Evolutionary conservation across 2,329 filamentous ascomycete species (phyloP), one percentile per base, ranked within the genome.

Genomic region (Sarocladium brachiariae): DNA sequence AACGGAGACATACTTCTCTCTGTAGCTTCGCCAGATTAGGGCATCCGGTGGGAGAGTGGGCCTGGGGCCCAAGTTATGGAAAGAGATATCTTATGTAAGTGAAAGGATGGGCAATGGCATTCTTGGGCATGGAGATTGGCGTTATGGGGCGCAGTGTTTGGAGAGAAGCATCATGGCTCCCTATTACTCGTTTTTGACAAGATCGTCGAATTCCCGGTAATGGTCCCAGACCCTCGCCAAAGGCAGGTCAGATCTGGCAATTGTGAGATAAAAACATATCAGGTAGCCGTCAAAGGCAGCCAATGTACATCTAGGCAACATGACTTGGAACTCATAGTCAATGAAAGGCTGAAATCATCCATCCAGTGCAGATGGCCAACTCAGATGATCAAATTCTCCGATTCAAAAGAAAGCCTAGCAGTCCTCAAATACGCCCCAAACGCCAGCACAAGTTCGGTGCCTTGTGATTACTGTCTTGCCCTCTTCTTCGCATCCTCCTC

Each of bases 401-500:
- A 19, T 35, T 2, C 35, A n/a, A 2, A 21, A 2, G 13, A 13
- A 25, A 16, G 27, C 3, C 35, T 39, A 39, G 16, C 16, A 39
- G 21, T 21, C 18, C 35, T 19, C 18, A 45, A 25, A 23, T 49
- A 31, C 47, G 30, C 47, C 30, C n/a, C 27, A 34, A 49, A 35
- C 31, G 27, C 27, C 39, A 25, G 24, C 35, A 39, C 16, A n/a
- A 7, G 16, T 21, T 6, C 16, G n/a, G 31, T 13, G 23, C 47
- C 18, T 14, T 24, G 4, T 48, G 46, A 53, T 58, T 58, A 66
- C 55, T 65, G 57, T 59, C 65, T 69, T 53, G 59, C 52, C 55
- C 65, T 64, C 59, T 70, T 64, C 59, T 70, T 70, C 45, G 65
- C 57, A 24, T 71, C 69, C 35, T 70, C 65, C 19, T 61, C 63